Conservation (phyloP, 345 rosid species). For the Acer negundo region DNA sequence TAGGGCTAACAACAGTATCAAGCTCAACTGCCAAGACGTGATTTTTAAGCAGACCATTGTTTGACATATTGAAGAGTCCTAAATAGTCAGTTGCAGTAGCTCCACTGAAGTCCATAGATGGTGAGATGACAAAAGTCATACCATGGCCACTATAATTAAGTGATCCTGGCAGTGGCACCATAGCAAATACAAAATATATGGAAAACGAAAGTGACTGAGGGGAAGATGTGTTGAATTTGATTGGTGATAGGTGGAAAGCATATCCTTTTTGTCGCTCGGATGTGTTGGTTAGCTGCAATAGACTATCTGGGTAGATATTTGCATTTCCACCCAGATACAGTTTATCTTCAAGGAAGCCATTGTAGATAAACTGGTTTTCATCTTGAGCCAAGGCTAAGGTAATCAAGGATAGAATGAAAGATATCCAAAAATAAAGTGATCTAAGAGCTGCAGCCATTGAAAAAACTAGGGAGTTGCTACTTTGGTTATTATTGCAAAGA, state of each 20-base stretch:
- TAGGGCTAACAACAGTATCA: slow-evolving; percentile 44
- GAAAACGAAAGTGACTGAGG: slow-evolving; percentile 4
- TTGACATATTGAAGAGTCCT: slow-evolving; percentile 44
- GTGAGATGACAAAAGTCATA: slow-evolving; percentile 27
- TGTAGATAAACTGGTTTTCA: background rate
- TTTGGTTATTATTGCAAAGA: background rate
- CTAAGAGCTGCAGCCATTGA: slow-evolving; percentile 39
- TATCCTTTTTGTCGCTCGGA: slow-evolving; percentile 28
- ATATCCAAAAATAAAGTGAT: slow-evolving; percentile 16
- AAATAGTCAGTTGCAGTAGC: slow-evolving; percentile 17
- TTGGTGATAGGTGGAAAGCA: slow-evolving; percentile 1
- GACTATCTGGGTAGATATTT: slow-evolving; percentile 41
- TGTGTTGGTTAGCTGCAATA: slow-evolving; percentile 57
- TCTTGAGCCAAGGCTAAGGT: slow-evolving; percentile 11
- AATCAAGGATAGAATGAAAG: slow-evolving; percentile 16
- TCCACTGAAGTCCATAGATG: slow-evolving; percentile 17
- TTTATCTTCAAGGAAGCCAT: background rate
- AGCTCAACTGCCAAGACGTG: slow-evolving; percentile 55
- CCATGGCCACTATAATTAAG: slow-evolving; percentile 22
- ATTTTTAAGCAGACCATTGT: slow-evolving; percentile 39
- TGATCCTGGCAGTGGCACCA: slow-evolving; percentile 25
- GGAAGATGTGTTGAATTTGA: slow-evolving; percentile 14
- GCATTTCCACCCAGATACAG: slow-evolving; percentile 19
- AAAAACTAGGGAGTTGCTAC: background rate
- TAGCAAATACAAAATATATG: slow-evolving; percentile 29